Conservation (phyloP, 2,329 filamentous ascomycete genomes). For the Arthrobotrys iridis region DNA sequence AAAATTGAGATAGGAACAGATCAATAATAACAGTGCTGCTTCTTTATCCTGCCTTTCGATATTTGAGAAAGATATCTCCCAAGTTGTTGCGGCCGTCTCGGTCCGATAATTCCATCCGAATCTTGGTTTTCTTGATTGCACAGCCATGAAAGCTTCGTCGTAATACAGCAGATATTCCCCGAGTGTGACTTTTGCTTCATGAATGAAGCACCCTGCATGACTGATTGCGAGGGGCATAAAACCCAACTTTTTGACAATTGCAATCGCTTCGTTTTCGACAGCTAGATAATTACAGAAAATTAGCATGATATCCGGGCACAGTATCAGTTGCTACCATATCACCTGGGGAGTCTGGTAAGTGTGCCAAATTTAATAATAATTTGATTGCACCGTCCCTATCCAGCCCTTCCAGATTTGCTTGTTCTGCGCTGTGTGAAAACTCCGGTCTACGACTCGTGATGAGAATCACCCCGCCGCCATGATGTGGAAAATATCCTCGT, state of each 20-base stretch:
- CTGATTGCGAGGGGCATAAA: slow-evolving; percentile 25
- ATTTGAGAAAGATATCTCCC: no score
- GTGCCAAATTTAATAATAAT: background rate
- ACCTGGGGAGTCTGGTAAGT: background rate
- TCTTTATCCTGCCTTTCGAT: no score
- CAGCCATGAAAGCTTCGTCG: slow-evolving; percentile 34
- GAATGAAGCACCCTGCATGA: slow-evolving; percentile 36
- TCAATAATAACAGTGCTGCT: no score
- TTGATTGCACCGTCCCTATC: background rate
- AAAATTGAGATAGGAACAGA: slow-evolving; percentile 54
- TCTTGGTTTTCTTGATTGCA: slow-evolving; percentile 22
- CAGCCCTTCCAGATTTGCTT: background rate
- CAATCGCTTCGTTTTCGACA: background rate
- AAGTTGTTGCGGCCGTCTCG: no score
- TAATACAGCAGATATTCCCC: slow-evolving; percentile 36
- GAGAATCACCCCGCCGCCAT: background rate
- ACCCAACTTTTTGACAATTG: slow-evolving; percentile 30
- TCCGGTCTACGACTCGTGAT: slow-evolving; percentile 23
- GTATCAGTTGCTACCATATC: no score
- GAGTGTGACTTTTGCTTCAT: slow-evolving; percentile 23
- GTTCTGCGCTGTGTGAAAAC: background rate
- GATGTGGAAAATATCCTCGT: slow-evolving; percentile 5
- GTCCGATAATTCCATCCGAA: no score
- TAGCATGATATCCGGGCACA: no score
- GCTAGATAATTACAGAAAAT: no score